Conservation (phyloP, 1,284 basidiomycete species). For the Dichomitus squalens region DNA sequence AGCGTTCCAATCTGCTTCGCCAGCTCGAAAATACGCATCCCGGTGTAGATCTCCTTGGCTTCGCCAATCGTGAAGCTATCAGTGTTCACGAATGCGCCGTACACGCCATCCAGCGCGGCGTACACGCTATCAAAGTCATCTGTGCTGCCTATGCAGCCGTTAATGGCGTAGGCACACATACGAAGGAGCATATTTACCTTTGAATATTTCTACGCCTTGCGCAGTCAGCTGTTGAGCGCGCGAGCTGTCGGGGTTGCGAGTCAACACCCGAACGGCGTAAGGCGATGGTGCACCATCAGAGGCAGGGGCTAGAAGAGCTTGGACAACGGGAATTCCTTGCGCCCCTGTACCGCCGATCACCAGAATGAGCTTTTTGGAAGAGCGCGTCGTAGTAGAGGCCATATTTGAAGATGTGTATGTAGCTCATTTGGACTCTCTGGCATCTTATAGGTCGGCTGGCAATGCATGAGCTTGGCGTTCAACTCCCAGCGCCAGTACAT, state of each 20-base stretch:
- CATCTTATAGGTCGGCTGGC: too few relatives aligned
- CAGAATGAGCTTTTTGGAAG: conserved; percentile 49
- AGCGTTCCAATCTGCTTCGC: conserved; percentile 43
- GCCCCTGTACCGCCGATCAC: conserved; percentile 55
- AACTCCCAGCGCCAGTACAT: too few relatives aligned
- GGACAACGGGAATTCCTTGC: conserved; percentile 48
- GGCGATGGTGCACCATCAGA: conserved; percentile 45
- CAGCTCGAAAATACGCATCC: conserved; percentile 49
- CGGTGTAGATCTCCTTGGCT: conserved; percentile 43
- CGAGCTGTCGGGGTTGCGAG: conserved; percentile 40
- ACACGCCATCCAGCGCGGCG: conserved; percentile 42
- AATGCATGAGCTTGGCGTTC: too few relatives aligned
- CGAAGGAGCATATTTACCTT: conserved; percentile 38
- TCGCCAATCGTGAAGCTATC: conserved; percentile 51
- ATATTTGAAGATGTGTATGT: too few relatives aligned
- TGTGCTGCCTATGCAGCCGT: too few relatives aligned
- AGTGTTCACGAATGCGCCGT: conserved; percentile 49
- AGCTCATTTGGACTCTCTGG: too few relatives aligned
- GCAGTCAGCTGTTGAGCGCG: conserved; percentile 41
- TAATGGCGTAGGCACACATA: too few relatives aligned
- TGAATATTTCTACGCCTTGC: conserved; percentile 43
- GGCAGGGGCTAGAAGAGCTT: conserved; percentile 41
- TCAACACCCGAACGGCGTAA: conserved; percentile 48
- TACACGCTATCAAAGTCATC: conserved; percentile 37
- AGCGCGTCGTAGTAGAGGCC: too few relatives aligned